These are phyloP conservation scores for Termitomyces sp. DNA, from an alignment of 768 basidiomycete species.

Conservation along the genomic window DNA sequence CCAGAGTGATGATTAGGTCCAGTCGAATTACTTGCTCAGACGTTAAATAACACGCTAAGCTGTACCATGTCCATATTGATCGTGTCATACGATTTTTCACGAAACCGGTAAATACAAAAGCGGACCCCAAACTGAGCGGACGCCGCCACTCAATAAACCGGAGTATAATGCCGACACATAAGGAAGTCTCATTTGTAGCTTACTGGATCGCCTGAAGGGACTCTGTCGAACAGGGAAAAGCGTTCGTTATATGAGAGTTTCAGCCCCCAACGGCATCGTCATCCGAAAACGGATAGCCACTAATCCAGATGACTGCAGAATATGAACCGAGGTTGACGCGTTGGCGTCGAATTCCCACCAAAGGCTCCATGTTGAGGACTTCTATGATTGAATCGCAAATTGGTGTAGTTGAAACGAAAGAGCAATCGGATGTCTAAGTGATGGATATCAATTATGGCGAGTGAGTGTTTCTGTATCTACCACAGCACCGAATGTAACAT, in stretches of 20 bases:
- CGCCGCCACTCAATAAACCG: conserved; percentile 5
- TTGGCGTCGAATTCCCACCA: no score
- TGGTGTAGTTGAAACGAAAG: no score
- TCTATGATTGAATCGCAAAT: no score
- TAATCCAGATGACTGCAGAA: no score
- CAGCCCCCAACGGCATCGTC: conserved; percentile 82
- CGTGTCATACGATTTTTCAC: conserved; percentile 24
- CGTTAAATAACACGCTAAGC: not conserved
- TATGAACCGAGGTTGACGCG: no score
- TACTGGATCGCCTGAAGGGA: not conserved
- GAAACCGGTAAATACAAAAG: conserved; percentile 13
- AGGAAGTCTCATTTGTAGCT: not conserved
- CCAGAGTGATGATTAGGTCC: conserved; percentile 5
- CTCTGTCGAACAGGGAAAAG: conserved; percentile 1
- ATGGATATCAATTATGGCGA: no score
- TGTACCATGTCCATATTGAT: not conserved
- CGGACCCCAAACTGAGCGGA: conserved; percentile 3
- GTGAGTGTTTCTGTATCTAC: no score
- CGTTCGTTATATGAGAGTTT: conserved; percentile 1
- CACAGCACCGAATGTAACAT: no score
- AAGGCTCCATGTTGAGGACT: no score
- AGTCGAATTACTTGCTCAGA: not conserved
- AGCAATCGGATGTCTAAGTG: no score
- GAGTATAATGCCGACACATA: not conserved
- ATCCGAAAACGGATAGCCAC: no score